A percentile compares a stretch with the other conserved stretches of the same genome.
Conservation (phyloP, 306 rosid species). For the Vigna hirtella region DNA sequence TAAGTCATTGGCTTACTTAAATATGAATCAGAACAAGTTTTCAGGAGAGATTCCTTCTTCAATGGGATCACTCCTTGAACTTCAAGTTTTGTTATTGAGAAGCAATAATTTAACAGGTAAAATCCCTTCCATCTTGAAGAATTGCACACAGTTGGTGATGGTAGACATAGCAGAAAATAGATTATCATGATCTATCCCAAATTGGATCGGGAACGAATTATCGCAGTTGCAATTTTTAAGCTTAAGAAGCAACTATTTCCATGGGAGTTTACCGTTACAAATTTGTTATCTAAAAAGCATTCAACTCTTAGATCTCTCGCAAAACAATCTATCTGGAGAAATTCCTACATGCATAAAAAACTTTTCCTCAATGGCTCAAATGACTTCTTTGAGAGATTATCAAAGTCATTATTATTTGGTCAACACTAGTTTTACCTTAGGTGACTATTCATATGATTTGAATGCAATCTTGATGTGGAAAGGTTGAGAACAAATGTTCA, state of each 20-base stretch:
- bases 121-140: background rate
- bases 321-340: too few species aligned
- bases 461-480: conserved; percentile 36
- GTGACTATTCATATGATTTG: rapidly evolving
- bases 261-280: too few species aligned
- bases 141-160: background rate
- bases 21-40: background rate
- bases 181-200: background rate
- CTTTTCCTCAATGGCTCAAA: background rate
- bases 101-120: conserved; percentile 13
- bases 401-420: background rate
- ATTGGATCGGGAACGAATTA: background rate
- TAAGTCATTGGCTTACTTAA: background rate
- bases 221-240: too few species aligned
- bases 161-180: conserved; percentile 35
- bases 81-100: conserved; percentile 10
- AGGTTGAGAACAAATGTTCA: background rate
- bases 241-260: background rate
- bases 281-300: too few species aligned
- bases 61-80: background rate
- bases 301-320: too few species aligned
- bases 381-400: background rate
- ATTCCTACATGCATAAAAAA: background rate
- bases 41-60: background rate
- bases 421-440: rapidly evolving